A percentile compares a stretch with the other conserved stretches of the same genome.
These are phyloP conservation scores for Dictyophora rubrovolvata DNA, from an alignment of 768 basidiomycete species.

Conservation along the genomic window DNA sequence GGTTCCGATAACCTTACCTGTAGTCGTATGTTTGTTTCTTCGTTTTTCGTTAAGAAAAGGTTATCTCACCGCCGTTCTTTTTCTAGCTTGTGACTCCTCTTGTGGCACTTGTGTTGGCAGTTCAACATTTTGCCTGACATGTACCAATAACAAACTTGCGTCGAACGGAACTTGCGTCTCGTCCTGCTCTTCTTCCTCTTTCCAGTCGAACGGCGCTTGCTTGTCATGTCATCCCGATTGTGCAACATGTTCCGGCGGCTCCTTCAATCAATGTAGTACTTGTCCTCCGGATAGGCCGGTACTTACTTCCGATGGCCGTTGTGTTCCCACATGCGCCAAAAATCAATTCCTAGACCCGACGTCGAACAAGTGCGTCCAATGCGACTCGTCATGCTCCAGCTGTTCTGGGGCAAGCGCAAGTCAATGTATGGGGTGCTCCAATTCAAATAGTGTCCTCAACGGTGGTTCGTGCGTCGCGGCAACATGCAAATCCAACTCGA, in stretches of 20 bases:
- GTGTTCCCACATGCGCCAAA: constrained; percentile 66
- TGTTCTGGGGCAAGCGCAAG: constrained; percentile 61
- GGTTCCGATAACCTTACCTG: constrained; percentile 70
- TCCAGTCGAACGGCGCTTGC: constrained; percentile 58
- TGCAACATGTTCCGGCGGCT: constrained; percentile 66
- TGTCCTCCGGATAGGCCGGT: constrained; percentile 64
- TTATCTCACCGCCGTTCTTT: constrained; percentile 2
- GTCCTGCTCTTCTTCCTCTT: constrained; percentile 63
- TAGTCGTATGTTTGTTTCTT: constrained; percentile 38
- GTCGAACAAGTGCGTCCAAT: constrained; percentile 53
- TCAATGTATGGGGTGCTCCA: constrained; percentile 67
- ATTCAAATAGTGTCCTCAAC: constrained; percentile 49
- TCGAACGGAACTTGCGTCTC: constrained; percentile 64
- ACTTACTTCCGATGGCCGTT: constrained; percentile 55
- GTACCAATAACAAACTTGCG: constrained; percentile 54
- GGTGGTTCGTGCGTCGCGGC: constrained; percentile 55
- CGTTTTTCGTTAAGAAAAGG: background rate
- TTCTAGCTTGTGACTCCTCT: constrained; percentile 55
- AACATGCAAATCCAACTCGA: constrained; percentile 45
- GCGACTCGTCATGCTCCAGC: constrained; percentile 69
- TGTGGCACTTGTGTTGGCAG: constrained; percentile 65
- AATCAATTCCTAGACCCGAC: constrained; percentile 63
- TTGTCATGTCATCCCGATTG: constrained; percentile 80
- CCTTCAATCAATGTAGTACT: constrained; percentile 69
- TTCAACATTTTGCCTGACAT: constrained; percentile 64